Base-by-base conservation (phyloP, 73 alveolate genomes). In the Paraurostyla sp. region DNA sequence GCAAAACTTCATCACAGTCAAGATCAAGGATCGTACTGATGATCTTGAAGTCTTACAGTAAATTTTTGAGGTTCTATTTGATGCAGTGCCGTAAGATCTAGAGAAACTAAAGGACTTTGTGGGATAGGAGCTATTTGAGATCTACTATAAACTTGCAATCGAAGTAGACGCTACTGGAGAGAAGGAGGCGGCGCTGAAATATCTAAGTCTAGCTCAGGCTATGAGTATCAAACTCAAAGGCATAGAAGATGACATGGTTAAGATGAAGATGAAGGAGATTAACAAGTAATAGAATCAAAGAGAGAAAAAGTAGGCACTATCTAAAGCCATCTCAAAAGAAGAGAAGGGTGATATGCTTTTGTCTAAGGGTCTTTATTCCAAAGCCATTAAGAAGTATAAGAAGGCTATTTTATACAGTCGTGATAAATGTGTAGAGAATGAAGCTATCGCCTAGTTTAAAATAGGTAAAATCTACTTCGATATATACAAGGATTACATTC, bases 111-210 rank as follows among this genome's bases (percentile, higher is more conserved):
- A 36, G 32, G 62, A 69, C 3, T 69, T 69, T 40, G 43, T 22
- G 4, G 83, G 83, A 3, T 4, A 69, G 18, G 83, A 69, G 62
- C 35, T 69, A 2, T 69, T 69, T 69, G 65, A 69, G 40, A 69
- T 69, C 38, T 69, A 69, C 62, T 69, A 36, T 23, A 69, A 69
- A 43, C 62, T 69, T 1, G 83, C 83, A 13, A 41, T 38, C 13
- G 83, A 69, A 69, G 83, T 69, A 35, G 83, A 69, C 23, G 83
- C 83, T 4, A 69, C 83, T 6, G 83, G 83, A 40, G 83, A 69
- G 35, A 69, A 69, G 23, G 65, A 69, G 48, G 38, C 83, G 0
- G 83, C 83, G 3, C 32, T 69, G 11, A 69, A 69, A 38, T 69
- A 69, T 69, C 27, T 69, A 16, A 32, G 38, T n/a, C 58, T 69